A percentile compares a stretch with the other conserved stretches of the same genome.
Evolutionary conservation across 805 yeast genomes (phyloP).

Genomic region (Scheffersomyces stipitis): DNA sequence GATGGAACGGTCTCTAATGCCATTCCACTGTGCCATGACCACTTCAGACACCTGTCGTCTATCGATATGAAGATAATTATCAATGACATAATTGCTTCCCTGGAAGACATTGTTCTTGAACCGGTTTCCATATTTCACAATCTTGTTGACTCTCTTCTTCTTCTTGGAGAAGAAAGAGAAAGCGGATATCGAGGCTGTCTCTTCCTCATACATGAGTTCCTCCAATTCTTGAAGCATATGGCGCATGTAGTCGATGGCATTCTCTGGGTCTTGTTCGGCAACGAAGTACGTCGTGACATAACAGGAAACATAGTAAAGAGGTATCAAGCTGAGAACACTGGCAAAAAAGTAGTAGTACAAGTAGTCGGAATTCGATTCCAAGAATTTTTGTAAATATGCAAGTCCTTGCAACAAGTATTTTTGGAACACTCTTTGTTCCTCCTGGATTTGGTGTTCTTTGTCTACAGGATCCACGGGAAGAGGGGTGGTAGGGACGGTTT

Average conservation of each 20-base stretch:
- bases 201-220: slow-evolving; percentile 3
- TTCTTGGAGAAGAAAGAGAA: slow-evolving; percentile 2
- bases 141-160: neutral
- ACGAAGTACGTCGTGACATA: neutral
- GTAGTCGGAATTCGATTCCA: slow-evolving; percentile 17
- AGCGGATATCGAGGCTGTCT: neutral
- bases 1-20: too few relatives aligned
- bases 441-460: neutral
- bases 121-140: neutral
- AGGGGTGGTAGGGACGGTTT: neutral
- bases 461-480: neutral
- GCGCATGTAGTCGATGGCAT: neutral
- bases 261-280: neutral
- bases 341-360: slow-evolving; percentile 13
- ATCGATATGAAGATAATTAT: too few relatives aligned
- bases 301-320: slow-evolving; percentile 1
- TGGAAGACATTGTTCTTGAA: neutral
- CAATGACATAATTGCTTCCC: neutral
- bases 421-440: neutral
- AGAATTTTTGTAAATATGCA: slow-evolving; percentile 6
- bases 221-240: neutral
- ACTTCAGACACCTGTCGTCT: too few relatives aligned
- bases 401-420: neutral
- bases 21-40: too few relatives aligned
- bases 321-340: slow-evolving; percentile 1